Conservation (phyloP, 2,329 filamentous ascomycete genomes). For the Clarireedia paspali region DNA sequence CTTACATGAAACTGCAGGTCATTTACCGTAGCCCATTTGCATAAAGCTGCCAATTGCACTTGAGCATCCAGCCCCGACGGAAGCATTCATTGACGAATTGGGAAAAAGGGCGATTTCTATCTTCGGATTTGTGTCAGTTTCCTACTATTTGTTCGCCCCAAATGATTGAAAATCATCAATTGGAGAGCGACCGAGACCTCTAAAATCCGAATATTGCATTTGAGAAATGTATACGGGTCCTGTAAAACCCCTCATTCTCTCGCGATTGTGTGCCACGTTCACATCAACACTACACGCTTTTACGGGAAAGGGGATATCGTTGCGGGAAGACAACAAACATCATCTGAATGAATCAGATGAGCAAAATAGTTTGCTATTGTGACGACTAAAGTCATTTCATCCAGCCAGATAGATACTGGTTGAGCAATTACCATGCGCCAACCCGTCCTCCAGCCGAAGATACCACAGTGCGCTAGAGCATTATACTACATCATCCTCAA, state of each 20-base stretch:
- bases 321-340: constrained; percentile 3
- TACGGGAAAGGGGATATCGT: neutral
- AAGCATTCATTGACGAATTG: neutral
- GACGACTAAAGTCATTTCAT: constrained; percentile 19
- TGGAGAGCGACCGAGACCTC: neutral
- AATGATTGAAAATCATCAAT: neutral
- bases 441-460: constrained; percentile 63
- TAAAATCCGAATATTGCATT: no score
- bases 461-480: constrained; percentile 55
- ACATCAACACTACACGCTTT: neutral
- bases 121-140: neutral
- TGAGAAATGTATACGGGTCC: neutral
- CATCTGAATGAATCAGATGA: constrained; percentile 18
- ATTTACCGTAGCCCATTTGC: neutral
- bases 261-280: neutral
- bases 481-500: constrained; percentile 80
- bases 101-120: neutral
- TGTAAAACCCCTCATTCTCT: neutral
- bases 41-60: neutral
- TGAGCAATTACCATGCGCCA: constrained; percentile 51
- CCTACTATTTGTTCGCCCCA: neutral
- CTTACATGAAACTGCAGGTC: constrained; percentile 2
- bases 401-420: constrained; percentile 50
- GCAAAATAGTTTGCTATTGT: constrained; percentile 25
- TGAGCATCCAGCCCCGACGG: neutral